phyloP scores from a whole-genome alignment of 2,329 filamentous ascomycete species.

The Penicillium digitatum region DNA sequence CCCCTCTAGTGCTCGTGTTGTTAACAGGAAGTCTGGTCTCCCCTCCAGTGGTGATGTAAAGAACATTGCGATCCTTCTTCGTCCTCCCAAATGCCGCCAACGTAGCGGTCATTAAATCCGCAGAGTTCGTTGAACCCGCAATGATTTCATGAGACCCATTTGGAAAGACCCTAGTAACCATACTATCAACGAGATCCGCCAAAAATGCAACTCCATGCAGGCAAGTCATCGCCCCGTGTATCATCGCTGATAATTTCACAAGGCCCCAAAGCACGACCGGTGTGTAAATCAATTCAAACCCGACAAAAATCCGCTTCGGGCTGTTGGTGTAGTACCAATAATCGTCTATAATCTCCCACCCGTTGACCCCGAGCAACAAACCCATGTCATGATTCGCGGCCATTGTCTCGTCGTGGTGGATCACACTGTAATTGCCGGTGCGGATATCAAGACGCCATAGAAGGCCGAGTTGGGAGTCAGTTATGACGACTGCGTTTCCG shows the following conservation, averaged over 20 bases:
- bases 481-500: conserved; percentile 9
- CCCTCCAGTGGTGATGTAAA: conserved; percentile 16
- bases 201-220: conserved; percentile 14
- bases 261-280: conserved; percentile 13
- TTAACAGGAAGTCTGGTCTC: background rate
- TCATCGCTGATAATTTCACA: conserved; percentile 12
- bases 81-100: conserved; percentile 14
- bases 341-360: conserved; percentile 6
- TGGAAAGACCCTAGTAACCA: conserved; percentile 7
- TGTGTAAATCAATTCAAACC: conserved; percentile 12
- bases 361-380: conserved; percentile 14
- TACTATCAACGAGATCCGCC: conserved; percentile 14
- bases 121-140: conserved; percentile 10
- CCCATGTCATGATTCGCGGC: conserved; percentile 4
- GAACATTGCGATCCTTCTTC: conserved; percentile 2
- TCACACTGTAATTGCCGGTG: conserved; percentile 11
- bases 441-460: conserved; percentile 16
- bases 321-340: conserved; percentile 20
- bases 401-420: conserved; percentile 13
- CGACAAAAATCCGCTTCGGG: conserved; percentile 17
- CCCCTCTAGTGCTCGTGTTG: background rate
- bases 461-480: conserved; percentile 13
- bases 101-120: conserved; percentile 14
- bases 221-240: conserved; percentile 17
- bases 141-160: conserved; percentile 2